A percentile compares a stretch with the other conserved stretches of the same genome.
phyloP scores from a whole-genome alignment of 495 filamentous ascomycete genomes.

The Pyrenula aspistea region DNA sequence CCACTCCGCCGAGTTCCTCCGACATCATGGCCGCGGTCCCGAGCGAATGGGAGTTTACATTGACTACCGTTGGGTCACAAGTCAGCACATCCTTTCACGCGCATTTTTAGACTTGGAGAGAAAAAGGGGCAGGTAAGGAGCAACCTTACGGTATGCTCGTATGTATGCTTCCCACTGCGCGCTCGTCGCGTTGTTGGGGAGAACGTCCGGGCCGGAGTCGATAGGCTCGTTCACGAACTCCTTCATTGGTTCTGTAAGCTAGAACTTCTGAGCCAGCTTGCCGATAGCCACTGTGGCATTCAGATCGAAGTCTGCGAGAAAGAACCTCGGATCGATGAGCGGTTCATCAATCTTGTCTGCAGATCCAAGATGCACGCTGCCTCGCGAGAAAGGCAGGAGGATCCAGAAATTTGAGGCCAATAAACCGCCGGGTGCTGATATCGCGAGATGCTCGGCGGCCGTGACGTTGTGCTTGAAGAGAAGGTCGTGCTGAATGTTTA shows the following conservation, averaged over 20 bases:
- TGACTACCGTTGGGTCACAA: too few species aligned
- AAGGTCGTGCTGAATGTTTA: conserved; percentile 27
- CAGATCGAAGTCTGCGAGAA: conserved; percentile 37
- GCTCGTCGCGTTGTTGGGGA: conserved; percentile 16
- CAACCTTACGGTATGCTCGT: too few species aligned
- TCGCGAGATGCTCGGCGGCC: conserved; percentile 24
- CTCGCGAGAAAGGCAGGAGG: conserved; percentile 36
- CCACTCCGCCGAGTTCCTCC: conserved; percentile 14
- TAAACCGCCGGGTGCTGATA: conserved; percentile 10
- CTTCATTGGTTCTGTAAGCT: conserved; percentile 13
- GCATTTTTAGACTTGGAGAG: too few species aligned
- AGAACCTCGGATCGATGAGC: conserved; percentile 40
- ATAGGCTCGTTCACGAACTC: conserved; percentile 6
- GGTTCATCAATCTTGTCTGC: conserved; percentile 22
- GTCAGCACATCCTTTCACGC: conserved; percentile 10
- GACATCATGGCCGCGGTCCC: conserved; percentile 30
- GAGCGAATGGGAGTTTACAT: too few species aligned
- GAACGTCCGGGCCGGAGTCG: conserved; percentile 4
- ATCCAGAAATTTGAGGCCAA: conserved; percentile 28
- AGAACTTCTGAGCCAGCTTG: conserved; percentile 12
- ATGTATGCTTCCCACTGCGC: conserved; percentile 16
- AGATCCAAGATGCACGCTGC: conserved; percentile 36
- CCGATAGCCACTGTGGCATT: conserved; percentile 20
- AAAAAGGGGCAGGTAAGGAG: too few species aligned
- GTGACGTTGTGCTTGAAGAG: conserved; percentile 31